A percentile compares a stretch with the other conserved stretches of the same genome.
Conservation (phyloP, 1,284 basidiomycete genomes). For the Marasmius tenuissimus region DNA sequence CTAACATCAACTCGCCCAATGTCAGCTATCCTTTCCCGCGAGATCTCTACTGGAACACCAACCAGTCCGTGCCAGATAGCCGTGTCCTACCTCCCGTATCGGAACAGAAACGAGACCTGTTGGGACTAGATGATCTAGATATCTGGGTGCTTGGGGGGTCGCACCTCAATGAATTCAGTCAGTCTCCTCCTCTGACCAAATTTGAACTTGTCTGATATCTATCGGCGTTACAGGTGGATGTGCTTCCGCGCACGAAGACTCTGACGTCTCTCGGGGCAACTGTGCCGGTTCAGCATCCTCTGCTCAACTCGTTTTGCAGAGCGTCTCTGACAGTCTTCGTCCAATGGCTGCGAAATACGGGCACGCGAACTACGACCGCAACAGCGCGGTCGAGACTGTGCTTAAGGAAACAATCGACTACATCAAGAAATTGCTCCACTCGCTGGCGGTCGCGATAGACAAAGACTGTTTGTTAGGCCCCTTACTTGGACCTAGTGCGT, state of each 20-base stretch:
- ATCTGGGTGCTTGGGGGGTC: slow-evolving; percentile 13
- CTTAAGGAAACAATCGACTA: slow-evolving; percentile 51
- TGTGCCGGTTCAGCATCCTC: slow-evolving; percentile 34
- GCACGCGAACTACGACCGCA: slow-evolving; percentile 50
- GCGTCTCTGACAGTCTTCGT: slow-evolving; percentile 35
- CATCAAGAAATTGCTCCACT: slow-evolving; percentile 43
- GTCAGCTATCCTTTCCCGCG: neutral
- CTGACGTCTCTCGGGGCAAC: slow-evolving; percentile 10
- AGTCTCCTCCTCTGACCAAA: neutral
- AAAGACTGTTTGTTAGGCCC: slow-evolving; percentile 46
- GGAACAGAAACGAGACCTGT: neutral
- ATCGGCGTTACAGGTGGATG: neutral
- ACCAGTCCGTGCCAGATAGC: neutral
- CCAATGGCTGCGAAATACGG: slow-evolving; percentile 46
- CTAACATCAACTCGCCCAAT: neutral
- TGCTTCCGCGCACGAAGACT: neutral
- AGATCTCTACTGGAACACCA: neutral
- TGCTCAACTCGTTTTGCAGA: slow-evolving; percentile 39
- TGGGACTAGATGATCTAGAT: neutral
- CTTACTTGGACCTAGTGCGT: slow-evolving; percentile 50
- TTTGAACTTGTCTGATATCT: neutral
- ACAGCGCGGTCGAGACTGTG: slow-evolving; percentile 43
- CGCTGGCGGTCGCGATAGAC: slow-evolving; percentile 29
- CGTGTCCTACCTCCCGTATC: neutral
- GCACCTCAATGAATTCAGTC: neutral